These are phyloP conservation scores for Oryza brachyantha DNA, from an alignment of 176 grass and related monocot species.

Conservation along the genomic window DNA sequence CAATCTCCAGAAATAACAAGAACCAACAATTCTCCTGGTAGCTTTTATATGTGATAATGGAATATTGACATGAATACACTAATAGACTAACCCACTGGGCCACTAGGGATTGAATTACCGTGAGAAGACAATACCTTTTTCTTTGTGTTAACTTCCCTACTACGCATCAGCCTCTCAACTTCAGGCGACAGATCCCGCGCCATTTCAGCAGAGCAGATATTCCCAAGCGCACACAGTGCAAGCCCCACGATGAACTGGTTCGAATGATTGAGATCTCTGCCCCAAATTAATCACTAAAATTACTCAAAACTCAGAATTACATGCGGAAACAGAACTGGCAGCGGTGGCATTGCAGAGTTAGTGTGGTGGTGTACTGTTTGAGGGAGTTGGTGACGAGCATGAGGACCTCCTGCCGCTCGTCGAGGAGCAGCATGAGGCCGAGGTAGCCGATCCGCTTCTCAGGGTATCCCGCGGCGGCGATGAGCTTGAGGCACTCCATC, in stretches of 20 bases:
- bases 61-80: neutral
- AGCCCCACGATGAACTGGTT: conserved; percentile 95
- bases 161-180: conserved; percentile 78
- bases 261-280: conserved; percentile 94
- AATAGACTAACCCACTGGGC: neutral
- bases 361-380: conserved; percentile 76
- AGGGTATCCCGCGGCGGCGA: conserved; percentile 84
- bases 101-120: neutral
- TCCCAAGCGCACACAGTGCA: conserved; percentile 86
- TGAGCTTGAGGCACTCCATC: conserved; percentile 99
- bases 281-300: conserved; percentile 39
- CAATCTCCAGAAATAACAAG: neutral
- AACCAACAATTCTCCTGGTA: neutral
- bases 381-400: conserved; percentile 99
- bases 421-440: conserved; percentile 90
- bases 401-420: conserved; percentile 99
- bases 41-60: neutral
- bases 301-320: conserved; percentile 42
- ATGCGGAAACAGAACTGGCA: neutral
- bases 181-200: conserved; percentile 93
- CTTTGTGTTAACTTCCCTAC: conserved; percentile 83
- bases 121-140: conserved; percentile 60
- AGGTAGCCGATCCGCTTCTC: conserved; percentile 98
- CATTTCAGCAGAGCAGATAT: conserved; percentile 99
- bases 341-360: neutral